Evolutionary conservation across 2,329 filamentous ascomycete genomes (phyloP).

Genomic region (Penicillium thymicola): DNA sequence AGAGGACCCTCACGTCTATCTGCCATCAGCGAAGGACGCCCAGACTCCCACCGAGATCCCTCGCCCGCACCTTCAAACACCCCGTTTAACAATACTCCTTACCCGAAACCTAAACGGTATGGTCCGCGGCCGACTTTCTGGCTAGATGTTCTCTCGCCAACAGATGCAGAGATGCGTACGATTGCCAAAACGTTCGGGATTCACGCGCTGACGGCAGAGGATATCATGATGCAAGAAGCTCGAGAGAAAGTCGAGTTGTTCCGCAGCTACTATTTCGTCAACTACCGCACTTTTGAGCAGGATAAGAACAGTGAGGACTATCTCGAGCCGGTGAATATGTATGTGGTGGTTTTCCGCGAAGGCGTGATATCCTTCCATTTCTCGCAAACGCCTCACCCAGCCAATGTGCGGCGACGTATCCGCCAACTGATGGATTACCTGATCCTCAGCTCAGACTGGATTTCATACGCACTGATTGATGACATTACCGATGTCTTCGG

Average conservation of each 20-base stretch:
- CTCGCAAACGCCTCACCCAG: constrained; percentile 90
- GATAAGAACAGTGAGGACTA: constrained; percentile 86
- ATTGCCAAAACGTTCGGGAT: constrained; percentile 91
- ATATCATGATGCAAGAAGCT: constrained; percentile 95
- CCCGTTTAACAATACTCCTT: constrained; percentile 17
- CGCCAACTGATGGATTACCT: constrained; percentile 92
- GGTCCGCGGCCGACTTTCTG: constrained; percentile 93
- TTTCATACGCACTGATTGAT: constrained; percentile 95
- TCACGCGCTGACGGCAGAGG: constrained; percentile 90
- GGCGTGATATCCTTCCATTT: constrained; percentile 97
- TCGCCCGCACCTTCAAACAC: constrained; percentile 23
- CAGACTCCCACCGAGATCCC: constrained; percentile 29
- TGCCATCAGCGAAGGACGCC: constrained; percentile 33
- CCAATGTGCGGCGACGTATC: constrained; percentile 90
- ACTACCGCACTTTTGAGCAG: constrained; percentile 96
- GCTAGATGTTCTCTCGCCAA: constrained; percentile 88
- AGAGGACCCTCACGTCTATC: constrained; percentile 32
- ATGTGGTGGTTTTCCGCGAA: constrained; percentile 93
- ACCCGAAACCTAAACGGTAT: constrained; percentile 51
- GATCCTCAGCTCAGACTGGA: constrained; percentile 92
- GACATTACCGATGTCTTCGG: constrained; percentile 97
- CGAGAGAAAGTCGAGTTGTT: constrained; percentile 98
- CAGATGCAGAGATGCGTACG: constrained; percentile 92
- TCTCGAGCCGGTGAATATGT: constrained; percentile 94
- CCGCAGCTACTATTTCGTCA: constrained; percentile 97